Base-by-base conservation (phyloP, 306 rosid species). In the Malus sylvestris region DNA sequence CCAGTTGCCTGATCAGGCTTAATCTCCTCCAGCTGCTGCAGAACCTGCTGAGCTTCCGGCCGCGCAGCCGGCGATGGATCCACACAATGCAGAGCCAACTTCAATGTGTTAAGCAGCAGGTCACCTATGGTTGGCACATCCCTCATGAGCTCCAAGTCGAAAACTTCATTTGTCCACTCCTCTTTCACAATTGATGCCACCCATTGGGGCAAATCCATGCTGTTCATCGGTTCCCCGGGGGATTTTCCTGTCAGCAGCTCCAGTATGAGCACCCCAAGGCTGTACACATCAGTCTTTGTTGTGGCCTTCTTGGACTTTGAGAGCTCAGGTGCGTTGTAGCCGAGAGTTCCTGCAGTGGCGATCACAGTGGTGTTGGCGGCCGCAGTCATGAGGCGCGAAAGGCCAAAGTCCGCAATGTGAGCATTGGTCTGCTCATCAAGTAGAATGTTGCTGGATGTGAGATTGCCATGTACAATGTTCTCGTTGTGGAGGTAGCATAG, bases 101-200 rank as follows among this genome's bases (percentile, higher is more conserved):
- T 93, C 89, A 93, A 77, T 11, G 98, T 93, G 79, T 91, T 93
- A 3, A 93, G 91, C 65, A 93, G 74, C 61, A 91, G 91, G 78
- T 93, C 98, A 1, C 90, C 89, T 3, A 88, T 87, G 53, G 78
- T 32, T 62, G 89, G 84, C 55, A 86, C 88, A 81, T 91, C 96
- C 78, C 89, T 89, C 89, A 89, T 88, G 30, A 93, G 85, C 70
- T 93, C 98, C 90, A 93, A 85, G 71, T 93, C 98, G 60, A 93
- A 93, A 61, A 93, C 98, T 88, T 91, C 97, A 78, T 91, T 91
- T 0, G 95, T 89, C 93, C 97, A 88, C 68, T 91, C 97, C 76
- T 89, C 98, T 63, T 93, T 91, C 4, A 93, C 98, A 7, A 91
- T 93, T 1, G 98, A 93, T 0, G 97, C 98, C 66, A 93, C 98